A percentile compares a stretch with the other conserved stretches of the same genome.
phyloP scores from a whole-genome alignment of 164 flowering plant genomes.

The Annona cherimola region DNA sequence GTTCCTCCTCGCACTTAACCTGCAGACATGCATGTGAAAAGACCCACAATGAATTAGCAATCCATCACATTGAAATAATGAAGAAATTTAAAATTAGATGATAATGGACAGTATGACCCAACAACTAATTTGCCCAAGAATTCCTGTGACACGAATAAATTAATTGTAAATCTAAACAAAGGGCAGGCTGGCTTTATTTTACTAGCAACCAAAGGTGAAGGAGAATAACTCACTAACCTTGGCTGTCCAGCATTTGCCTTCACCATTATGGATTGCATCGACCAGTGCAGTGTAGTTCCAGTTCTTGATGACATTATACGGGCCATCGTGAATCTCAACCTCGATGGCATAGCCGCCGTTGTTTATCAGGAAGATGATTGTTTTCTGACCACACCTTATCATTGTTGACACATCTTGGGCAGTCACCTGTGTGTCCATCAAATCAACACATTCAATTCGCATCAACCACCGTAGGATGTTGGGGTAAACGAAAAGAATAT shows the following conservation, averaged over 20 bases:
- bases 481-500: neutral
- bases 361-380: slow-evolving; percentile 74
- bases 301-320: slow-evolving; percentile 49
- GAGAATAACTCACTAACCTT: slow-evolving; percentile 28
- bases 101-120: neutral
- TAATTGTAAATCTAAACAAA: too few relatives aligned
- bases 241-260: slow-evolving; percentile 44
- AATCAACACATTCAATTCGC: neutral
- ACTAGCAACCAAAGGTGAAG: too few relatives aligned
- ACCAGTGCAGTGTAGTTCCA: slow-evolving; percentile 46
- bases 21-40: slow-evolving; percentile 18
- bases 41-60: neutral
- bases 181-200: too few relatives aligned
- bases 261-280: slow-evolving; percentile 43
- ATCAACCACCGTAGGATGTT: neutral
- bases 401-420: slow-evolving; percentile 82
- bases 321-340: slow-evolving; percentile 30
- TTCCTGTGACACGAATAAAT: too few relatives aligned
- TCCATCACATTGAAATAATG: neutral
- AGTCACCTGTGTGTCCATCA: slow-evolving; percentile 50
- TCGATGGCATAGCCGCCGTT: slow-evolving; percentile 77
- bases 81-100: neutral
- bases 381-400: slow-evolving; percentile 61
- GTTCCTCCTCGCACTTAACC: slow-evolving; percentile 62
- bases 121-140: too few relatives aligned